Conservation (phyloP, 805 yeast species). For the Pichia manshurica region DNA sequence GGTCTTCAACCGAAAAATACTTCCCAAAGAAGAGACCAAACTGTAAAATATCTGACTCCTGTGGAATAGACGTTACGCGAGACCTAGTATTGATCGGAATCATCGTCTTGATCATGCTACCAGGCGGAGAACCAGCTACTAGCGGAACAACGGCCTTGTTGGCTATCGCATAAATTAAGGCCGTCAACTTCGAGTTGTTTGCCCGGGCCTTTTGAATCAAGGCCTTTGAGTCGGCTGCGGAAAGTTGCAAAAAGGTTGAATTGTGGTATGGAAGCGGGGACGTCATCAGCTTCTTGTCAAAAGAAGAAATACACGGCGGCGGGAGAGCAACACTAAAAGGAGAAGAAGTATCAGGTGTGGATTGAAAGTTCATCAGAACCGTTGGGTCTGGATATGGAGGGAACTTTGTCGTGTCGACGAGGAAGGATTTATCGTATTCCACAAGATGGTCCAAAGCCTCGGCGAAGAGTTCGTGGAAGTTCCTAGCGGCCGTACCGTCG, state of each 20-base stretch:
- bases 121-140: neutral
- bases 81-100: conserved; percentile 13
- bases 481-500: conserved; percentile 15
- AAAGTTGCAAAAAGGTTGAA: conserved; percentile 1
- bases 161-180: conserved; percentile 10
- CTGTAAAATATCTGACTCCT: neutral
- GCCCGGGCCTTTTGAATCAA: conserved; percentile 1
- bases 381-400: conserved; percentile 9
- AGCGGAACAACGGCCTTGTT: conserved; percentile 2
- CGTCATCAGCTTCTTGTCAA: neutral
- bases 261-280: conserved; percentile 7
- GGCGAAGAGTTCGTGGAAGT: conserved; percentile 7
- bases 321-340: neutral
- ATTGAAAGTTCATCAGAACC: neutral
- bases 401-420: neutral
- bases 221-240: neutral
- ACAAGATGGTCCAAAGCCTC: neutral
- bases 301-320: neutral
- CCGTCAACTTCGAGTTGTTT: conserved; percentile 10
- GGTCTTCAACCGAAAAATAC: conserved; percentile 1
- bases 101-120: conserved; percentile 3
- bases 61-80: neutral
- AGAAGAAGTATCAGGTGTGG: neutral
- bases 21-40: conserved; percentile 13
- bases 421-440: neutral